A percentile compares a stretch with the other conserved stretches of the same genome.
Conservation (phyloP, 345 rosid genomes). For the Brassica carinata region DNA sequence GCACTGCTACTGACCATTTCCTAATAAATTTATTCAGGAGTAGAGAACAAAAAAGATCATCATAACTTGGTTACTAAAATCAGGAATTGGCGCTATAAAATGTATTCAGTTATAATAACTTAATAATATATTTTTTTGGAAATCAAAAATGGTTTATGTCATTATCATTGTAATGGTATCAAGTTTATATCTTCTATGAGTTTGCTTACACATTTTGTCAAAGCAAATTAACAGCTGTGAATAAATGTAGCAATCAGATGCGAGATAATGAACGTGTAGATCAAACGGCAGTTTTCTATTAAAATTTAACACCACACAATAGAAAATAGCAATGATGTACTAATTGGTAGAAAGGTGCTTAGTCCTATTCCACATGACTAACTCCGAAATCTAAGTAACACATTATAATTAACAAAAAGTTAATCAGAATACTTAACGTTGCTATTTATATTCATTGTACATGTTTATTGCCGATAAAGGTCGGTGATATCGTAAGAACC, state of each 20-base stretch:
- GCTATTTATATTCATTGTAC: neutral
- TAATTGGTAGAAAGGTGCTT: constrained; percentile 3
- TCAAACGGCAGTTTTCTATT: neutral
- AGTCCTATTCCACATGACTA: constrained; percentile 3
- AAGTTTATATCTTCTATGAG: constrained; percentile 13
- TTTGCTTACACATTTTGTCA: constrained; percentile 14
- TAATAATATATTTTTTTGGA: neutral
- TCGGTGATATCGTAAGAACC: neutral
- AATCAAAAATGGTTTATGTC: constrained; percentile 4
- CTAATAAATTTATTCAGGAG: neutral
- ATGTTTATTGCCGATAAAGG: neutral
- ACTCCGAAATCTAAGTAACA: constrained; percentile 16
- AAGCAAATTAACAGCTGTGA: constrained; percentile 11
- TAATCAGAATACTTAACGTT: neutral
- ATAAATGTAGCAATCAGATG: neutral
- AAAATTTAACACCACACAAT: neutral
- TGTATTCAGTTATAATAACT: neutral
- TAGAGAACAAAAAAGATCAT: constrained; percentile 23
- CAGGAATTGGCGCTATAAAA: neutral
- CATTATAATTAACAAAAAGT: neutral
- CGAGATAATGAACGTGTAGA: neutral
- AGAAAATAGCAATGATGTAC: neutral
- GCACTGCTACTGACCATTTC: neutral
- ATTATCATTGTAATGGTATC: neutral
- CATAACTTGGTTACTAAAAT: neutral